A percentile compares a stretch with the other conserved stretches of the same genome.
These are phyloP conservation scores for Botrytis fabae DNA, from an alignment of 2,329 filamentous ascomycete genomes.

Conservation along the genomic window DNA sequence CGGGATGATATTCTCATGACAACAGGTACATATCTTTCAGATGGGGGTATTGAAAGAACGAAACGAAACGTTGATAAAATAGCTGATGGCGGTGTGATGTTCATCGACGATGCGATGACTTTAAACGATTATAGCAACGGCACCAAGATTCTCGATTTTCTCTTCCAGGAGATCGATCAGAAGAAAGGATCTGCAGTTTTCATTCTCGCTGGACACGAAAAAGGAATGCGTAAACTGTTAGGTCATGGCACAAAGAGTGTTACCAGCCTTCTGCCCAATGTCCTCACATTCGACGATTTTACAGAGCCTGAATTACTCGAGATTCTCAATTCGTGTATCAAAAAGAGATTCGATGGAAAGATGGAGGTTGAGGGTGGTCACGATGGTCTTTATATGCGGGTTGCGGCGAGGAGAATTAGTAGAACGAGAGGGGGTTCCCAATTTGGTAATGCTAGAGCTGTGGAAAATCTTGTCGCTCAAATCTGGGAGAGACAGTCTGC, in stretches of 20 bases:
- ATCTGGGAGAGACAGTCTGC: slow-evolving; percentile 58
- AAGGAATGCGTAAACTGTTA: slow-evolving; percentile 74
- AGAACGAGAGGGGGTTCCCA: slow-evolving; percentile 61
- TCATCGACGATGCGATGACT: slow-evolving; percentile 63
- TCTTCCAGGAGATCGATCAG: slow-evolving; percentile 72
- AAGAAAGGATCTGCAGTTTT: slow-evolving; percentile 67
- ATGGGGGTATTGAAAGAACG: slow-evolving; percentile 57
- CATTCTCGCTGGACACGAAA: slow-evolving; percentile 69
- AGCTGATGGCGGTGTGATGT: slow-evolving; percentile 67
- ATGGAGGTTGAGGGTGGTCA: slow-evolving; percentile 63
- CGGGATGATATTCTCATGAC: slow-evolving; percentile 62
- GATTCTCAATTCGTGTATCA: slow-evolving; percentile 57
- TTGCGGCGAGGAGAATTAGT: slow-evolving; percentile 62
- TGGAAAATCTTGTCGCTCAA: slow-evolving; percentile 59
- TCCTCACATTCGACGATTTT: slow-evolving; percentile 68
- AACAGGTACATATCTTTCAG: slow-evolving; percentile 64
- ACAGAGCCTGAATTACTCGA: slow-evolving; percentile 59
- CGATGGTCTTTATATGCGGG: slow-evolving; percentile 61
- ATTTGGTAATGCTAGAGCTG: slow-evolving; percentile 69
- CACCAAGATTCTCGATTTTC: slow-evolving; percentile 61
- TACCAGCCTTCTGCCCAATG: slow-evolving; percentile 64
- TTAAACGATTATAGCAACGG: slow-evolving; percentile 17
- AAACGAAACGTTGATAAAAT: slow-evolving; percentile 58
- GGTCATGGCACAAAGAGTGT: slow-evolving; percentile 60
- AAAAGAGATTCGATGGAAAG: slow-evolving; percentile 50